Percentiles rank a stretch among this genome's conserved stretches.
These are phyloP conservation scores for Microsporum canis DNA, from an alignment of 2,329 filamentous ascomycete species.

Conservation along the genomic window DNA sequence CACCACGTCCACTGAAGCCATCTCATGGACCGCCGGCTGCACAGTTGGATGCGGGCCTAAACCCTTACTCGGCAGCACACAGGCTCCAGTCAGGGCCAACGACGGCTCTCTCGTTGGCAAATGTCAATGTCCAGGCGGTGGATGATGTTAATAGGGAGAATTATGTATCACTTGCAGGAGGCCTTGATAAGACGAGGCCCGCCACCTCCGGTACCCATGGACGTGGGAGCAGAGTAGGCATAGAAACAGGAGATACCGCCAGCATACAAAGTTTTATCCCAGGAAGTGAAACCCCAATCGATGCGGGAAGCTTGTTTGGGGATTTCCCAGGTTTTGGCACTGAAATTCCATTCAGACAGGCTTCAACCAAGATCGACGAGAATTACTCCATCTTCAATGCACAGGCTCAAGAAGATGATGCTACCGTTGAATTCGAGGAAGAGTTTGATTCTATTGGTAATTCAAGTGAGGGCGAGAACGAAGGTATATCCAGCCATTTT, in stretches of 20 bases:
- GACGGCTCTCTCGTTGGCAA: conserved; percentile 71
- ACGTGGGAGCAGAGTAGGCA: conserved; percentile 38
- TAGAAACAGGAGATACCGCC: conserved; percentile 39
- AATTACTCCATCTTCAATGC: neutral
- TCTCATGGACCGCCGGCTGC: neutral
- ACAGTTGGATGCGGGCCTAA: conserved; percentile 27
- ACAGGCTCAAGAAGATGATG: conserved; percentile 26
- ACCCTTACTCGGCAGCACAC: conserved; percentile 25
- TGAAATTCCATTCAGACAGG: conserved; percentile 23
- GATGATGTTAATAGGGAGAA: conserved; percentile 58
- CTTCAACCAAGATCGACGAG: neutral
- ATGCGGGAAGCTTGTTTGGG: conserved; percentile 70
- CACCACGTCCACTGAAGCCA: neutral
- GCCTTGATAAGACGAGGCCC: conserved; percentile 11
- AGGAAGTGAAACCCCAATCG: conserved; percentile 50
- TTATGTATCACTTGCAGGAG: conserved; percentile 38
- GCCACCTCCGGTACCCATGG: conserved; percentile 28
- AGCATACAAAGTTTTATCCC: conserved; percentile 42
- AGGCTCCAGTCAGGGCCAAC: conserved; percentile 55
- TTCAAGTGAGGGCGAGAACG: conserved; percentile 45
- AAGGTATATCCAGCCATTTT: neutral
- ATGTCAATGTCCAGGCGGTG: conserved; percentile 65
- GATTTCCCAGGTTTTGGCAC: conserved; percentile 47
- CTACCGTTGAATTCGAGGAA: conserved; percentile 55
- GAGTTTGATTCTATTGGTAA: conserved; percentile 67